Base-by-base conservation (phyloP, 257 asterid genomes). In the Parsonsia alboflavescens region DNA sequence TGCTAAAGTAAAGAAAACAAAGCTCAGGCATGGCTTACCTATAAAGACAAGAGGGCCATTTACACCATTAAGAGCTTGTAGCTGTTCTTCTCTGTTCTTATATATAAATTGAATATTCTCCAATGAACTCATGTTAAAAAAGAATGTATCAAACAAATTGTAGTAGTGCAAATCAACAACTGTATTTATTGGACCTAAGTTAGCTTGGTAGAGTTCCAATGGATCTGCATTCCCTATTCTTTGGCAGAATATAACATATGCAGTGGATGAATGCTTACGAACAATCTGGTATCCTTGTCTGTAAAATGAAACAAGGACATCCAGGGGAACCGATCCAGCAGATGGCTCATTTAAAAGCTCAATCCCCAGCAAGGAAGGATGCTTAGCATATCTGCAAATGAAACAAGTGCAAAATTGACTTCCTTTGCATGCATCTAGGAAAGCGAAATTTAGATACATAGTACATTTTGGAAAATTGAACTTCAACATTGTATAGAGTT, bases 281-380 rank as follows among this genome's bases (percentile, higher is more conserved):
- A 92, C 89, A 69, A 76, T 79, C 76, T 87, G 69, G 70, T 92
- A 89, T 74, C 96, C 98, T 63, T 82, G 83, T 77, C 86, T 87
- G 69, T 92, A 92, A 70, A 56, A 92, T 50, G 90, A 79, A 63
- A 84, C 85, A 44, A 92, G 85, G 78, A 83, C 79, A 76, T 90
- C 97, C 74, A 89, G 72, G 1, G 91, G 90, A 62, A 92, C 96
- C 6, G 76, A 22, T 70, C 85, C 85, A 49, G 88, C 90, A 17
- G 88, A 83, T 72, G 98, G 97, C 86, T 90, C 97, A 10, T 92
- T 92, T 15, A 92, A 62, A 65, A 92, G 96, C 89, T 89, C 97
- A 1, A 92, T 85, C 42, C 96, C 98, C 46, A 89, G 85, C 83
- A 92, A 85, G 2, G 96, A 83, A 71, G 97, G 97, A 82, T 88